These are phyloP conservation scores for Phytophthora sp. DNA, from an alignment of 352 stramenopile species.

Conservation along the genomic window DNA sequence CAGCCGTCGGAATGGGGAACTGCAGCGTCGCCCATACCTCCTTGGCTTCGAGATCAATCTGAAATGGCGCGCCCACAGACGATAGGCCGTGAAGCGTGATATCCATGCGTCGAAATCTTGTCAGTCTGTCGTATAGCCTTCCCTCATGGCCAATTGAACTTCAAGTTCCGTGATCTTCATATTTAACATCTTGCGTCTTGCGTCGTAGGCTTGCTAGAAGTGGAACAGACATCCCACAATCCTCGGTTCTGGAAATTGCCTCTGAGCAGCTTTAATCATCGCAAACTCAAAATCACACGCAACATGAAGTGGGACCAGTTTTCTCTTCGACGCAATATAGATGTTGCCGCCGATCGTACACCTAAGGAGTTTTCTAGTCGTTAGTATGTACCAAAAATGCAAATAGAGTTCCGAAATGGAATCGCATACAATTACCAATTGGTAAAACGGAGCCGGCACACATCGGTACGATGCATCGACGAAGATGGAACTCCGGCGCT, in stretches of 20 bases:
- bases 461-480: slow-evolving; percentile 10
- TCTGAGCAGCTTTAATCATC: slow-evolving; percentile 6
- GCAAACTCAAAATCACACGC: slow-evolving; percentile 15
- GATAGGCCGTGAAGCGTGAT: neutral
- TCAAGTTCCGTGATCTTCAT: slow-evolving; percentile 10
- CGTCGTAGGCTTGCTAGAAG: slow-evolving; percentile 16
- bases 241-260: slow-evolving; percentile 17
- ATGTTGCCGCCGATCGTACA: slow-evolving; percentile 4
- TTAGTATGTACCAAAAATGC: slow-evolving; percentile 7
- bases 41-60: no score
- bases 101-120: neutral
- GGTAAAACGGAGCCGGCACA: slow-evolving; percentile 13
- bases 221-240: slow-evolving; percentile 14
- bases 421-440: slow-evolving; percentile 14
- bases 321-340: neutral
- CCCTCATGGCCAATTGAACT: neutral
- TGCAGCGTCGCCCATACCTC: no score
- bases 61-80: no score
- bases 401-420: slow-evolving; percentile 9
- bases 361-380: neutral
- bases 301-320: neutral
- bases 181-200: slow-evolving; percentile 12
- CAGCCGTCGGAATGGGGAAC: no score
- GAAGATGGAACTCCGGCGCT: slow-evolving; percentile 7
- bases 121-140: slow-evolving; percentile 5